A percentile compares a stretch with the other conserved stretches of the same genome.
Conservation (phyloP, 257 asterid genomes). For the Lycium barbarum region DNA sequence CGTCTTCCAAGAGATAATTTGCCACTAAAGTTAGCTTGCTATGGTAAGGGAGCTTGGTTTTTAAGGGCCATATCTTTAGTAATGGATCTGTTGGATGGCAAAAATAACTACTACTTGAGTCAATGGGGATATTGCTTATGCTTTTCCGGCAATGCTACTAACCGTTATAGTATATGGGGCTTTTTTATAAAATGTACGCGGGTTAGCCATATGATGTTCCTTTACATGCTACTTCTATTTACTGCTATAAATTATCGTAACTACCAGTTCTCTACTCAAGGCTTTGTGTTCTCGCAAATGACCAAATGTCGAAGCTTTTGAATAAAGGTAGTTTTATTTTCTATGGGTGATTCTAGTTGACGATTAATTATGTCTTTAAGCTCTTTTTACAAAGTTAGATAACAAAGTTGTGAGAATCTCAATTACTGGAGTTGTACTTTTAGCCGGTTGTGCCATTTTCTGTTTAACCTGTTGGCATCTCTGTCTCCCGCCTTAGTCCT, state of each 20-base stretch:
- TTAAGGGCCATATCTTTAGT: neutral
- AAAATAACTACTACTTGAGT: neutral
- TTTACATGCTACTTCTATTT: neutral
- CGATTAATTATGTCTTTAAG: neutral
- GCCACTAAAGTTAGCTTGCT: neutral
- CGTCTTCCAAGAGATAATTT: neutral
- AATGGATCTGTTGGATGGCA: constrained; percentile 6
- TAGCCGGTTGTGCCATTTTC: neutral
- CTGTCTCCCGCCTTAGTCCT: neutral
- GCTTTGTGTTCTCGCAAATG: neutral
- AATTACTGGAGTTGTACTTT: neutral
- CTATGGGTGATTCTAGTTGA: neutral
- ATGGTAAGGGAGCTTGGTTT: neutral
- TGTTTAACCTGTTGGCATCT: neutral
- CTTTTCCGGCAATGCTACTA: neutral
- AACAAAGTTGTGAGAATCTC: neutral
- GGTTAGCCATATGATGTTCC: neutral
- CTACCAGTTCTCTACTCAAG: neutral
- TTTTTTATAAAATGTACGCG: neutral
- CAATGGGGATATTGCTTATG: neutral
- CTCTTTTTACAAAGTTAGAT: neutral
- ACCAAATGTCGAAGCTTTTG: neutral
- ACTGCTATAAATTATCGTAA: neutral
- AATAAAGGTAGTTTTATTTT: constrained; percentile 1
- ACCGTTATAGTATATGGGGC: neutral